Evolutionary conservation across 371 early-diverging fungal species (phyloP).

Genomic region (Dichotomocladium elegans): DNA sequence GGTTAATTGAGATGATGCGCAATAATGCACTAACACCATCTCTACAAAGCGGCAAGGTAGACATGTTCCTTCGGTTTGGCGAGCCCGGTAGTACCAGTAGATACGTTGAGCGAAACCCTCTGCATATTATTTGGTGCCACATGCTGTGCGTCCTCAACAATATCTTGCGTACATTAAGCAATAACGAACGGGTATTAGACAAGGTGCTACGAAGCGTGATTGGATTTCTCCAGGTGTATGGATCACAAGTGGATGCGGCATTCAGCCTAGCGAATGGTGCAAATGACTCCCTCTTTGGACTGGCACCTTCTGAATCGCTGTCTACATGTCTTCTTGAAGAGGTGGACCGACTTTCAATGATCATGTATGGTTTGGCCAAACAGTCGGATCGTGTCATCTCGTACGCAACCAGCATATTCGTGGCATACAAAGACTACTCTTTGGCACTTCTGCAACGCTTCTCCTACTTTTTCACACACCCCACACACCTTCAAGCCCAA

Average conservation of each 20-base stretch:
- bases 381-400: constrained; percentile 13
- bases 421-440: constrained; percentile 31
- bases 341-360: constrained; percentile 30
- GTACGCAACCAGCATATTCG: constrained; percentile 22
- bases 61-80: constrained; percentile 33
- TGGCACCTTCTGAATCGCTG: constrained; percentile 27
- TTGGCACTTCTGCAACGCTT: constrained; percentile 31
- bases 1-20: constrained; percentile 22
- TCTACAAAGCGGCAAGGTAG: constrained; percentile 25
- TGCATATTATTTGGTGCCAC: constrained; percentile 39
- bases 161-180: constrained; percentile 17
- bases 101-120: constrained; percentile 31
- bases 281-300: constrained; percentile 18
- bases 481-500: constrained; percentile 40
- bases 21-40: constrained; percentile 29
- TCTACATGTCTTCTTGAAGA: constrained; percentile 36
- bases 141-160: constrained; percentile 31
- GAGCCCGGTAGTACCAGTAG: constrained; percentile 9
- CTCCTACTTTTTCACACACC: constrained; percentile 40
- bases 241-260: constrained; percentile 31
- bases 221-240: constrained; percentile 34
- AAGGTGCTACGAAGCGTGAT: constrained; percentile 15
- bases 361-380: constrained; percentile 29
- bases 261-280: constrained; percentile 27
- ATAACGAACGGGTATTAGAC: constrained; percentile 7